Evolutionary conservation across 164 flowering plant genomes (phyloP).

Genomic region (Vitis vinifera): ASM3070453v1 NC_081822.1:36252501-36253000

Average conservation of each 20-base stretch:
- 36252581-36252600: conserved; percentile 18
- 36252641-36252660: no score
- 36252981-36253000: conserved; percentile 10
- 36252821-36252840: neutral
- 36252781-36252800: neutral
- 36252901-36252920: neutral
- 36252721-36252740: neutral
- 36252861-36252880: conserved; percentile 1
- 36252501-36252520: neutral
- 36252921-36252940: neutral
- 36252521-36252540: conserved; percentile 19
- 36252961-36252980: neutral
- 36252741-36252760: no score
- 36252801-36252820: neutral
- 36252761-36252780: no score
- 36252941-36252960: conserved; percentile 3
- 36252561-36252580: neutral
- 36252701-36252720: neutral
- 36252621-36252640: neutral
- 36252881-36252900: neutral
- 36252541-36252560: neutral
- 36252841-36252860: neutral
- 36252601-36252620: neutral
- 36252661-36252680: conserved; percentile 1
- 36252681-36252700: neutral